Base-by-base conservation (phyloP, 805 yeast genomes). In the Cyberlindnera mississippiensis region DNA sequence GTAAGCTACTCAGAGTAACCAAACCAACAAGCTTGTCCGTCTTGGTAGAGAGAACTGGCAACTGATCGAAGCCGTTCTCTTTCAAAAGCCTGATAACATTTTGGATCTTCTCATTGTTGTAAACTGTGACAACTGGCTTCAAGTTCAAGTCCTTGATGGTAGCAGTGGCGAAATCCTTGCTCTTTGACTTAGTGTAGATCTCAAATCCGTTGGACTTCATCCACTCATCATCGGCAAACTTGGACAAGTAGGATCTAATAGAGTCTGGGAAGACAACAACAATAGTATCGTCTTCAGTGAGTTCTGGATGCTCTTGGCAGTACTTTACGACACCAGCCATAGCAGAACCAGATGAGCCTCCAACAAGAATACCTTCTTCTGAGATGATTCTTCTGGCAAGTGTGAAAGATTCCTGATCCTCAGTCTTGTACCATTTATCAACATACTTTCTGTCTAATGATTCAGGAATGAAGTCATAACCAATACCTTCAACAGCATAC, bases 211-310 rank as follows among this genome's bases (percentile, higher is more conserved):
- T 85, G 54, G 77, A 77, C 60, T 73, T 75, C 84, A 86, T 79
- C 96, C 96, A 86, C 64, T 85, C 95, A 56, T 87, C 95, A 61
- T 86, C 95, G 29, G 85, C 91, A 59, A 86, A 86, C 67, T 86
- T 86, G 49, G 93, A 79, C 64, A 86, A 72, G 67, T 86, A 86
- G 4, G 95, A 85, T 71, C 96, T 79, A 59, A 86, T 78, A 32
- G 89, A 80, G 62, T 86, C 96, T 34, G 96, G 95, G 76, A 85
- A 77, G 17, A 86, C 82, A 35, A 83, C 88, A 26, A 86, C 95
- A 45, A 86, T 74, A 15, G 75, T 75, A 52, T 84, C 95, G 37
- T 80, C 75, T 67, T 82, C 87, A 35, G 82, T 76, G 60, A 86
- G 72, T 47, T 69, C 72, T 34, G 73, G 73, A 40, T 70, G 73